Evolutionary conservation across 768 basidiomycete species (phyloP), one percentile per base, ranked within the genome.

Genomic region (Hydnomerulius pinastri): DNA sequence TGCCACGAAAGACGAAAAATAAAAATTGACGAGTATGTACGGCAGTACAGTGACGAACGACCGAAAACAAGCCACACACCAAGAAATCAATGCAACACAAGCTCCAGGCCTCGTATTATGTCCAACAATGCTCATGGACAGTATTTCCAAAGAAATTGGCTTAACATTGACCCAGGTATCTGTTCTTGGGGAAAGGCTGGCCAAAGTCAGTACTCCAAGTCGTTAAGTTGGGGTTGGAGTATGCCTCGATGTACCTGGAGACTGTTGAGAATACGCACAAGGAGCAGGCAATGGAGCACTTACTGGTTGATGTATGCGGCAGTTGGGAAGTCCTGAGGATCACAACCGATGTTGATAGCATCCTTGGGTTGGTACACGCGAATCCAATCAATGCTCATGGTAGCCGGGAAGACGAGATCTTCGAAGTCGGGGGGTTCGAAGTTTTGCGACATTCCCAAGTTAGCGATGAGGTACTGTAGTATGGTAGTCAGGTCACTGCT

Each of bases 321-420:
- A 0, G 96, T 98, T 1, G 96, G 94, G 65, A 80, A 87, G 37
- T 81, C 78, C 38, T 70, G 62, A 11, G 94, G 94, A 63, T 90
- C 85, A 63, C 94, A 98, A 13, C 94, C 93, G 44, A 92, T 77
- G 64, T 93, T 95, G 50, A 82, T 75, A 25, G 77, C 64, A 54
- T 81, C 67, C 61, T 77, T 73, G 3, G 82, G 82, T 64, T 97
- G 95, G 68, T 97, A 98, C 7, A 98, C 90, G 20, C 95, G 82
- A 47, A 98, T 82, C 72, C 87, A 97, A 64, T 97, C 92, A 35
- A 96, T 74, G 41, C 72, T 75, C 90, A 97, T 85, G 3, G 62
- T 73, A 4, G 84, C 68, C 7, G 93, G 92, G 71, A 91, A 93
- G 15, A 70, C 72, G 18, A 96, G 72, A 51, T 86, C 74, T 15